These are phyloP conservation scores for Trichoderma breve DNA, from an alignment of 2,329 filamentous ascomycete species.

Conservation along the genomic window DNA sequence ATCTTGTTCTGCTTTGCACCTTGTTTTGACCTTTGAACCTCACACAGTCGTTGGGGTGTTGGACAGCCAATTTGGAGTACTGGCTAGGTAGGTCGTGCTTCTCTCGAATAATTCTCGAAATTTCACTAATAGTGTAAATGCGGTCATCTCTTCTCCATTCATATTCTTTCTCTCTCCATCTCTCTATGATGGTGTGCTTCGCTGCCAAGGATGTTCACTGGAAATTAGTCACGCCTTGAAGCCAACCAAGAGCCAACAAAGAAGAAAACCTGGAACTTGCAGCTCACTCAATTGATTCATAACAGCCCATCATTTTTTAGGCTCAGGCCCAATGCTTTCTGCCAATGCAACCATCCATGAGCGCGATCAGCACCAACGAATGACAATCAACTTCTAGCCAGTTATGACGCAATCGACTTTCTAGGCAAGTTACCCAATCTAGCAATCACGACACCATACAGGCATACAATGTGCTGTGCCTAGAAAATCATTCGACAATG, in stretches of 20 bases:
- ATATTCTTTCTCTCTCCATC: background rate
- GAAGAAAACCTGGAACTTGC: background rate
- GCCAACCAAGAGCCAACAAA: background rate
- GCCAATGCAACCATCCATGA: background rate
- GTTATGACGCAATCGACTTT: conserved; percentile 14
- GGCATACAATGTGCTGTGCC: background rate
- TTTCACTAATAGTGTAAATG: background rate
- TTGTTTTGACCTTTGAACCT: too few species aligned
- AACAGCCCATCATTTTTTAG: background rate
- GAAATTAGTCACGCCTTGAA: background rate
- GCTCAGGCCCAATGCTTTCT: background rate
- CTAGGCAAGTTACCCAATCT: background rate
- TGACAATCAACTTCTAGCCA: background rate
- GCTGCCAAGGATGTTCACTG: background rate
- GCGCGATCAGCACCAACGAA: background rate
- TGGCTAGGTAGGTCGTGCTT: too few species aligned
- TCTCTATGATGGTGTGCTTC: background rate
- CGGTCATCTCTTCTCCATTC: background rate
- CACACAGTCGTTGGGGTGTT: too few species aligned
- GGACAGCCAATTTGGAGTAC: too few species aligned
- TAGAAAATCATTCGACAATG: background rate
- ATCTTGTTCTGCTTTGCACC: too few species aligned
- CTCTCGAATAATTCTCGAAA: background rate
- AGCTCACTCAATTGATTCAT: background rate
- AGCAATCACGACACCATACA: background rate